These are phyloP conservation scores for Xerocomus brunneocitrinus DNA, from an alignment of 768 basidiomycete species.

Conservation along the genomic window DNA sequence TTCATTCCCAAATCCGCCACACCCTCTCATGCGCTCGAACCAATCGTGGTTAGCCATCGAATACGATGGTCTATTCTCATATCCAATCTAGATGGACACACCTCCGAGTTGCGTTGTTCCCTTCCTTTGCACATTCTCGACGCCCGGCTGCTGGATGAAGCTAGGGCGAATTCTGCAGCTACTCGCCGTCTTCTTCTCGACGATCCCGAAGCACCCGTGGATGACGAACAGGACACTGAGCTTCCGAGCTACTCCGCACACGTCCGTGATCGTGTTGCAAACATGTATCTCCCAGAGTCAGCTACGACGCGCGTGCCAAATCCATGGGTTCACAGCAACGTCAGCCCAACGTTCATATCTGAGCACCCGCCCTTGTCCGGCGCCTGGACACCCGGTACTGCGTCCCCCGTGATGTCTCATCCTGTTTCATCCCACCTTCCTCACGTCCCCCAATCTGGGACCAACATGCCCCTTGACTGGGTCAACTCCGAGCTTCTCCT, in stretches of 20 bases:
- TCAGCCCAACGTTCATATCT: conserved; percentile 34
- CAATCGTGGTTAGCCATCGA: conserved; percentile 71
- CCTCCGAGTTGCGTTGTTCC: conserved; percentile 91
- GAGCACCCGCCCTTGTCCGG: conserved; percentile 17
- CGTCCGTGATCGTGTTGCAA: conserved; percentile 84
- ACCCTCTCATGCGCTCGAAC: conserved; percentile 72
- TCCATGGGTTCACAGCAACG: conserved; percentile 49
- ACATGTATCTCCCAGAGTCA: conserved; percentile 63
- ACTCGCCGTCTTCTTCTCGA: conserved; percentile 57
- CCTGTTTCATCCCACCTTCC: conserved; percentile 28
- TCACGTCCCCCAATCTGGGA: conserved; percentile 41
- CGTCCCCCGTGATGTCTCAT: conserved; percentile 39
- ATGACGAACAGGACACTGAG: conserved; percentile 61
- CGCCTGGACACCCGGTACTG: conserved; percentile 27
- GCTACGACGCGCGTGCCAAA: conserved; percentile 61
- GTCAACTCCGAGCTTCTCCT: conserved; percentile 82
- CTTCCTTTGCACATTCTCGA: conserved; percentile 86
- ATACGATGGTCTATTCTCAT: conserved; percentile 79
- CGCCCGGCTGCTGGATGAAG: conserved; percentile 66
- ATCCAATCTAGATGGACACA: conserved; percentile 85
- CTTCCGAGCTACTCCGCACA: conserved; percentile 89
- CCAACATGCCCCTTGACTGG: conserved; percentile 60
- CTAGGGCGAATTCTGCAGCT: conserved; percentile 61
- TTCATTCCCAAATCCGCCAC: conserved; percentile 56
- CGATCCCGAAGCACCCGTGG: conserved; percentile 32